Base-by-base conservation (phyloP, 2,329 filamentous ascomycete species). In the Colletotrichum tanaceti region DNA sequence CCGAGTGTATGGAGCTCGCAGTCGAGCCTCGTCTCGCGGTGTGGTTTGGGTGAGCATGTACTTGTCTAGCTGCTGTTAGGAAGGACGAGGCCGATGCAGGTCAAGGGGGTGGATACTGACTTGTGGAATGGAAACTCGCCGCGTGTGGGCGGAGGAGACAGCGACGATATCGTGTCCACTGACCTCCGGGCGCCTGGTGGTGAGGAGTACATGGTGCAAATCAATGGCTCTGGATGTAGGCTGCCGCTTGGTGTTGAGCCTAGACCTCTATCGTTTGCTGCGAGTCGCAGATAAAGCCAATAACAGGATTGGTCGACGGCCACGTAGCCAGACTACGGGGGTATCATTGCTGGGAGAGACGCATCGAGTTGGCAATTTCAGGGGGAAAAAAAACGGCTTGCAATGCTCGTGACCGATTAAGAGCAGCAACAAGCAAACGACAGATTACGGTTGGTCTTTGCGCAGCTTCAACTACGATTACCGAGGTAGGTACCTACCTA, bases 1-100 rank as follows among this genome's bases (percentile, higher is more conserved):
- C 89, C 39, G 94, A 98, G 76, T 91, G 89, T 73, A 95, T 89
- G 24, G 95, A 98, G 83, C 94, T 97, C 52, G 94, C 91, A 32
- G 90, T 92, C 63, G 96, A 98, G 71, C 89, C 92, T 79, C 94
- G 87, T 76, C 94, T 86, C 55, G 87, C 84, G 16, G 76, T 75
- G 14, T 81, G 75, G 73, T 86, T 85, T 71, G 85, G 75, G 72
- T 81, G 74, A 75, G 75, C 80, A 71, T 85, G 83, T 64, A 77
- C 80, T 70, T 83, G 82, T 67, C 85, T 82, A 58, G 24, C 38
- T 38, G 49, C 49, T 60, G 49, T 68, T 39, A 68, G 65, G 62
- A 43, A 55, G 49, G 55, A 9, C 54, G 65, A 55, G 41, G 55
- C 41, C 54, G 35, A 50, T n/a, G 14, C 5, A 35, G 50, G 65